phyloP scores from a whole-genome alignment of 2,329 filamentous ascomycete genomes.

The Ophiostoma fasciatum region DNA sequence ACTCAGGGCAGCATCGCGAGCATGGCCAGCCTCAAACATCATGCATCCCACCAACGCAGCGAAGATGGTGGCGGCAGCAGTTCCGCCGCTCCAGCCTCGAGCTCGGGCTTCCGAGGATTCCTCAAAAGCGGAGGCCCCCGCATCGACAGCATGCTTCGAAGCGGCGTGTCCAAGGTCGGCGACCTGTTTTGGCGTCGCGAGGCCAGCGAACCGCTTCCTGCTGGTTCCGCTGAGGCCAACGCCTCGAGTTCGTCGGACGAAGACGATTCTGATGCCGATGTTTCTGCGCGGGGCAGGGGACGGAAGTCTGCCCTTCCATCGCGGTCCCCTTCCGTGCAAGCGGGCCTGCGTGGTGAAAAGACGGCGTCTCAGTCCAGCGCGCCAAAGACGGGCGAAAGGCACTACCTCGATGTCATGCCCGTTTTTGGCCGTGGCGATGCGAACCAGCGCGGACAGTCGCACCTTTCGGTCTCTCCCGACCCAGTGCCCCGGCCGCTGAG shows the following conservation, averaged over 20 bases:
- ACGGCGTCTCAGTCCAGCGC: neutral
- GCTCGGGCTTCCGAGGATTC: constrained; percentile 3
- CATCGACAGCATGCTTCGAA: constrained; percentile 56
- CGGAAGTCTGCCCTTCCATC: constrained; percentile 19
- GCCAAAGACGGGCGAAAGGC: constrained; percentile 19
- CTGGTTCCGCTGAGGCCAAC: constrained; percentile 6
- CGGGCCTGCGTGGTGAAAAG: constrained; percentile 12
- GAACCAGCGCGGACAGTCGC: neutral
- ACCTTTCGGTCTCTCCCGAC: neutral
- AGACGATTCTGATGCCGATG: constrained; percentile 34
- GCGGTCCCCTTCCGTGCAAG: constrained; percentile 14
- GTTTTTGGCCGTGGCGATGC: constrained; percentile 23
- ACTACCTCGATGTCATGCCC: constrained; percentile 38
- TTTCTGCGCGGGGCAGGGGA: constrained; percentile 22
- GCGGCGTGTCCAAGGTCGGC: constrained; percentile 39
- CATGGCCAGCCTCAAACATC: constrained; percentile 31
- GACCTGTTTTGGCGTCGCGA: constrained; percentile 45
- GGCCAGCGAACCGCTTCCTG: constrained; percentile 10
- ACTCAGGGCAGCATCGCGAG: constrained; percentile 34
- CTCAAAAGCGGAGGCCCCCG: constrained; percentile 36
- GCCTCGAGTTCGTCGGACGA: constrained; percentile 21
- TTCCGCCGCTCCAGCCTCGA: neutral
- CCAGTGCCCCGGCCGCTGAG: constrained; percentile 20
- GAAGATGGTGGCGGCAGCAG: constrained; percentile 3
- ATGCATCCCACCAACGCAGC: constrained; percentile 15